Conservation (phyloP, 306 rosid species). For the Quercus berberidifolia region DNA sequence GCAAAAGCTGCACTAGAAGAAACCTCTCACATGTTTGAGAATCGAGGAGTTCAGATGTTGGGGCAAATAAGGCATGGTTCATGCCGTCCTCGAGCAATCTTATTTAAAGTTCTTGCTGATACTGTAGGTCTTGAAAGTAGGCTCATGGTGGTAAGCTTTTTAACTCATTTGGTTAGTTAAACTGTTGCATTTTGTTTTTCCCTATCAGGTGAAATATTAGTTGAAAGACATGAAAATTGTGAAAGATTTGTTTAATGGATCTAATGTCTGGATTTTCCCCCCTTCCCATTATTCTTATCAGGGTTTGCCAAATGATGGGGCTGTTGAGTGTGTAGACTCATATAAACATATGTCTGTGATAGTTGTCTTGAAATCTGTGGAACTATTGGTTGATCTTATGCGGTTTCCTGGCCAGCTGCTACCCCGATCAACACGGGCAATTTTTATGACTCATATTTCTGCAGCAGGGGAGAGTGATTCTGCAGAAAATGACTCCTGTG, state of each 20-base stretch:
- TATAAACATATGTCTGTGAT: slow-evolving; percentile 87
- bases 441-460: slow-evolving; percentile 85
- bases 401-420: slow-evolving; percentile 90
- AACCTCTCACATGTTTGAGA: slow-evolving; percentile 74
- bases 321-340: slow-evolving; percentile 69
- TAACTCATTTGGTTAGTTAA: slow-evolving; percentile 17
- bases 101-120: slow-evolving; percentile 93
- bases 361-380: slow-evolving; percentile 78
- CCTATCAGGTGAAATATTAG: neutral
- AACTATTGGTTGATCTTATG: slow-evolving; percentile 93
- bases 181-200: neutral
- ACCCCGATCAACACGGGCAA: slow-evolving; percentile 77
- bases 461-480: slow-evolving; percentile 99
- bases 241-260: slow-evolving; percentile 15
- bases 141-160: slow-evolving; percentile 81
- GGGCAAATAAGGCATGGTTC: slow-evolving; percentile 96
- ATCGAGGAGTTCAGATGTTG: slow-evolving; percentile 82
- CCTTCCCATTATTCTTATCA: slow-evolving; percentile 26
- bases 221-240: neutral
- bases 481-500: slow-evolving; percentile 99
- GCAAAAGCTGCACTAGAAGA: slow-evolving; percentile 86
- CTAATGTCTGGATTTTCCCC: slow-evolving; percentile 7
- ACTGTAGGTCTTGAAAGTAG: slow-evolving; percentile 95
- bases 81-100: slow-evolving; percentile 89
- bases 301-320: slow-evolving; percentile 93